A percentile compares a stretch with the other conserved stretches of the same genome.
These are phyloP conservation scores for Lachnellula occidentalis DNA, from an alignment of 2,329 filamentous ascomycete species.

Conservation along the genomic window DNA sequence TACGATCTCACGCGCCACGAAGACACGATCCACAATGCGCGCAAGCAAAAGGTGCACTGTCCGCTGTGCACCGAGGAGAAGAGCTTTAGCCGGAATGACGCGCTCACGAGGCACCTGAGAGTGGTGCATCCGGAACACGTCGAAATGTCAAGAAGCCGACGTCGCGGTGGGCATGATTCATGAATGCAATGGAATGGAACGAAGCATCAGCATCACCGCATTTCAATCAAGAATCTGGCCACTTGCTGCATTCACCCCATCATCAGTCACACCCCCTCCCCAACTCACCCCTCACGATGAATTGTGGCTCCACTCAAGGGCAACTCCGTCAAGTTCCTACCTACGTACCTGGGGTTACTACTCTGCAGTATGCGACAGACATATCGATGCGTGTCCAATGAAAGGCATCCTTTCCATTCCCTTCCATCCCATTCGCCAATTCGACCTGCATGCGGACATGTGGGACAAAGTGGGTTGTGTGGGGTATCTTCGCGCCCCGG, in stretches of 20 bases:
- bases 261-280: not conserved
- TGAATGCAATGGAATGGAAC: not conserved
- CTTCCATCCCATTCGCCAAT: not conserved
- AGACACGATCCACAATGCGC: conserved; percentile 92
- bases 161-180: conserved; percentile 23
- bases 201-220: not conserved
- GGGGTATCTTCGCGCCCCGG: not conserved
- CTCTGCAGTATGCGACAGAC: not conserved
- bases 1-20: conserved; percentile 97
- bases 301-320: not conserved
- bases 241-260: not conserved
- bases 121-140: conserved; percentile 89
- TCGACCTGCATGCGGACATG: not conserved
- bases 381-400: not conserved
- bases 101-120: conserved; percentile 86
- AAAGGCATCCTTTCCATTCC: not conserved
- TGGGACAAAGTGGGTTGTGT: not conserved
- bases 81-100: conserved; percentile 93
- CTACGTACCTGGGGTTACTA: not conserved
- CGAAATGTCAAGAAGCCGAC: conserved; percentile 60
- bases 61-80: conserved; percentile 93
- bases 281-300: not conserved
- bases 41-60: conserved; percentile 92
- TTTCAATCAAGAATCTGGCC: not conserved
- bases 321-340: not conserved